A percentile compares a stretch with the other conserved stretches of the same genome.
Evolutionary conservation across 2,329 filamentous ascomycete species (phyloP).

Genomic region (Alternaria solani): DNA sequence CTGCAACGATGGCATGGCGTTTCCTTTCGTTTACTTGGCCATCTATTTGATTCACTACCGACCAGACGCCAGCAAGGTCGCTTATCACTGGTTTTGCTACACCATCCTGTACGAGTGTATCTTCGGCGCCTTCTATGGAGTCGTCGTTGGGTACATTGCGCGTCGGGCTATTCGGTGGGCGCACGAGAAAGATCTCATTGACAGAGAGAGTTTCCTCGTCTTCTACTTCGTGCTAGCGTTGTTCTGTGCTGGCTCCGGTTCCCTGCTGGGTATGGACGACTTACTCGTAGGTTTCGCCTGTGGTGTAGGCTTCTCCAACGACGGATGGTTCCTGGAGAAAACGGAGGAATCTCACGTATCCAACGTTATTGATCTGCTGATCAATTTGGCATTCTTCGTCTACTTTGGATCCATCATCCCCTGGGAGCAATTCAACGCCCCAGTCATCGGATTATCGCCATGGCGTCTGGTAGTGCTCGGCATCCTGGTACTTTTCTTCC

Average conservation of each 20-base stretch:
- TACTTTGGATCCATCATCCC: conserved; percentile 97
- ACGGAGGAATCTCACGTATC: conserved; percentile 98
- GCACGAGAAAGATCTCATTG: conserved; percentile 84
- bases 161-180: conserved; percentile 89
- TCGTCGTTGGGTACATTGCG: conserved; percentile 85
- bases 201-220: conserved; percentile 95
- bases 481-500: conserved; percentile 93
- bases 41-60: conserved; percentile 88
- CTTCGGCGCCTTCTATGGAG: conserved; percentile 89
- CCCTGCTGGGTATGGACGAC: conserved; percentile 90
- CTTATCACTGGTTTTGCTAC: conserved; percentile 86
- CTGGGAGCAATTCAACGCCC: conserved; percentile 87
- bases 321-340: conserved; percentile 98
- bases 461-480: conserved; percentile 95
- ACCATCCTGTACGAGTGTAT: conserved; percentile 96
- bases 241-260: conserved; percentile 93
- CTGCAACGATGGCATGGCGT: conserved; percentile 99
- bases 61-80: conserved; percentile 71
- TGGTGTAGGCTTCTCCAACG: conserved; percentile 98
- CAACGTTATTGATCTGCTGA: conserved; percentile 96
- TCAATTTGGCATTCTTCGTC: conserved; percentile 98
- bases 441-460: conserved; percentile 74
- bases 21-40: conserved; percentile 94
- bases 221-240: conserved; percentile 98
- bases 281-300: conserved; percentile 92